Conservation (phyloP, 345 rosid species). For the Jatropha curcas region DNA sequence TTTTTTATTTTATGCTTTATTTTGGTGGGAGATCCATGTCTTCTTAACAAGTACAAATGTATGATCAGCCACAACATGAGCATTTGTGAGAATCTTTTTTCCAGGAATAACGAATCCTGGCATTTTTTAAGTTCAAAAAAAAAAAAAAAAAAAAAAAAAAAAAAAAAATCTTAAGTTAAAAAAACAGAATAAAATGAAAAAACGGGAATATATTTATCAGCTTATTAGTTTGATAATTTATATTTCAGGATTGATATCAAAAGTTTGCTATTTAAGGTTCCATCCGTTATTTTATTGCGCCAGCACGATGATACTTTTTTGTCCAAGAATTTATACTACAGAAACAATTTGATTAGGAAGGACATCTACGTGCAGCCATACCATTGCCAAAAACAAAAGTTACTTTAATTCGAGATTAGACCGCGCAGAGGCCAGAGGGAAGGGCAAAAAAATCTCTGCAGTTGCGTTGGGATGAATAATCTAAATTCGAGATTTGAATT, state of each 20-base stretch:
- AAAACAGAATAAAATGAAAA: not conserved
- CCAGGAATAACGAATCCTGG: slow-evolving; percentile 68
- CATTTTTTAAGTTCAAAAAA: not conserved
- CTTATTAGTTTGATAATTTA: not conserved
- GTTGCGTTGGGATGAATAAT: not conserved
- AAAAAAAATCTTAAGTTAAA: too few relatives aligned
- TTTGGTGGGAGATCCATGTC: slow-evolving; percentile 80
- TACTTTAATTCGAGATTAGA: too few relatives aligned
- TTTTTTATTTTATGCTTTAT: slow-evolving; percentile 60
- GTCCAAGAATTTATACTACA: too few relatives aligned
- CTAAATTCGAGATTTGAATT: not conserved
- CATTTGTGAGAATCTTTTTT: slow-evolving; percentile 73
- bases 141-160: too few relatives aligned
- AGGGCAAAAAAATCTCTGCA: too few relatives aligned
- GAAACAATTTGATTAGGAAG: too few relatives aligned
- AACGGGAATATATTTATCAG: slow-evolving; percentile 1
- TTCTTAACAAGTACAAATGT: slow-evolving; percentile 81
- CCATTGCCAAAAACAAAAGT: too few relatives aligned
- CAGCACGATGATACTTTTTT: too few relatives aligned
- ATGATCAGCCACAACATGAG: slow-evolving; percentile 86
- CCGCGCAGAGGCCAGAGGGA: too few relatives aligned
- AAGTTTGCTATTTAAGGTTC: not conserved
- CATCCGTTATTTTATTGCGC: too few relatives aligned
- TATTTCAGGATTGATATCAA: not conserved
- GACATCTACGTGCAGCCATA: too few relatives aligned